Evolutionary conservation across 441 rosid genomes (phyloP).

Genomic region (Corymbia citriodora): DNA sequence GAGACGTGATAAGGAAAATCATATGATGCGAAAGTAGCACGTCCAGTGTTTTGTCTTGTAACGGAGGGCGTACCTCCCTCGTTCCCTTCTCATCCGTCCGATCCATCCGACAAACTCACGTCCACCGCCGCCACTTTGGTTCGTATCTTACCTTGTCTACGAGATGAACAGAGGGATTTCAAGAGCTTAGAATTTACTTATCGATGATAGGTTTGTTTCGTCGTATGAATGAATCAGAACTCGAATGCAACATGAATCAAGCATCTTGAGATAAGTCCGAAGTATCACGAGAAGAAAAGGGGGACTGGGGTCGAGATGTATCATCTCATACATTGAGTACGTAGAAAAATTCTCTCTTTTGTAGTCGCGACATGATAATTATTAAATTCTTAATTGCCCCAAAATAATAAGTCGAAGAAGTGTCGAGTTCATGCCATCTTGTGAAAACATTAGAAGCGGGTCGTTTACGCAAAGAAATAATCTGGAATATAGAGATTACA

Average conservation of each 20-base stretch:
- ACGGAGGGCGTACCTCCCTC: background rate
- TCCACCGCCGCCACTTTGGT: background rate
- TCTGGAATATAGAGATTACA: background rate
- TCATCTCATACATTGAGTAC: background rate
- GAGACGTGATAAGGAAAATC: background rate
- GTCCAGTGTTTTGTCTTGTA: background rate
- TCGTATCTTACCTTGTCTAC: fast-evolving
- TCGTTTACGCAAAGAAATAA: background rate
- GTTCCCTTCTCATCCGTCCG: background rate
- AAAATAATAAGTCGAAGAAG: background rate
- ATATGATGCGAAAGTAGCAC: too few species aligned
- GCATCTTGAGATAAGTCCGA: background rate
- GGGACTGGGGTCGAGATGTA: background rate
- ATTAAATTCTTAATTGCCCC: background rate
- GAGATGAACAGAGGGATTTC: background rate
- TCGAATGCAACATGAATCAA: background rate
- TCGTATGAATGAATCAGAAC: background rate
- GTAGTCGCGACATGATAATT: background rate
- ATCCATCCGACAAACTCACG: background rate
- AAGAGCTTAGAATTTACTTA: background rate
- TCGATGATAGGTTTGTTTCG: background rate
- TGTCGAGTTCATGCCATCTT: background rate
- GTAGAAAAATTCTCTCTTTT: background rate
- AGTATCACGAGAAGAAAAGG: background rate
- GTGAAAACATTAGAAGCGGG: background rate